Conservation (phyloP, 1,139 yeast genomes). For the Yamadazyma aaseri region DNA sequence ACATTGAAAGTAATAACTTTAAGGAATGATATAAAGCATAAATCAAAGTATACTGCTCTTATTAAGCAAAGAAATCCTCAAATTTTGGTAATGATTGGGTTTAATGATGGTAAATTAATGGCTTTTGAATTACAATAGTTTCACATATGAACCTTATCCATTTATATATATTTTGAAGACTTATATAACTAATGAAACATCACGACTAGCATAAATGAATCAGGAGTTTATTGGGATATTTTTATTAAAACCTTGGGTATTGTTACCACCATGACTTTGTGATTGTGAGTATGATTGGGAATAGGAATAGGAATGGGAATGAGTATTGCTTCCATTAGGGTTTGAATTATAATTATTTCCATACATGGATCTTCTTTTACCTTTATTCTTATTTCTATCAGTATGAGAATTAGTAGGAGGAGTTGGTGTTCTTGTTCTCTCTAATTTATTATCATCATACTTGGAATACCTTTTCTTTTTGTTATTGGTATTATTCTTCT, state of each 20-base stretch:
- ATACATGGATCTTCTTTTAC: constrained; percentile 18
- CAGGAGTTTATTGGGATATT: constrained; percentile 9
- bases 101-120: constrained; percentile 35
- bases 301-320: constrained; percentile 11
- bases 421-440: constrained; percentile 25
- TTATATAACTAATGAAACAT: constrained; percentile 1
- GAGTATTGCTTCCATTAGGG: constrained; percentile 5
- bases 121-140: constrained; percentile 9
- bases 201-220: constrained; percentile 3
- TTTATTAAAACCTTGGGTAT: constrained; percentile 8
- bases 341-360: constrained; percentile 16
- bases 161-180: background rate
- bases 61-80: constrained; percentile 13
- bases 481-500: constrained; percentile 24
- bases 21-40: background rate
- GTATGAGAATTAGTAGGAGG: constrained; percentile 21
- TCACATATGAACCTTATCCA: constrained; percentile 1
- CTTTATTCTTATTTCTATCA: constrained; percentile 14
- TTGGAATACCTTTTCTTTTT: constrained; percentile 25
- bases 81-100: constrained; percentile 31
- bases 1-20: constrained; percentile 13
- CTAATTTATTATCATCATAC: constrained; percentile 12
- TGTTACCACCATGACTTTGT: constrained; percentile 2
- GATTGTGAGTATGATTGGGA: background rate
- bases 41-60: constrained; percentile 17